Base-by-base conservation (phyloP, 345 rosid genomes). In the Boechera divaricarpa region DNA sequence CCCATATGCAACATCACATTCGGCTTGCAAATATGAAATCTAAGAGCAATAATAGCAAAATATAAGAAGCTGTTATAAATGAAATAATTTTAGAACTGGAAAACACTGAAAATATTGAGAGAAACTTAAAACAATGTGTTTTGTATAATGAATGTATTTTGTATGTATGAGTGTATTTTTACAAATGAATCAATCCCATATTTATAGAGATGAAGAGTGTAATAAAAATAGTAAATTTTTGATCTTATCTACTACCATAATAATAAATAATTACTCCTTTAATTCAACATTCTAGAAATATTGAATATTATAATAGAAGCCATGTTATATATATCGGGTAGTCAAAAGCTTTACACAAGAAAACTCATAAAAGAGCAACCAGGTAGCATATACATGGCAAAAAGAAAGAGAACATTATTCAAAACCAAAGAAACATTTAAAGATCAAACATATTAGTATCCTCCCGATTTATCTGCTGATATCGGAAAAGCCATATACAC, bases 401-500 rank as follows among this genome's bases (percentile, higher is more conserved):
- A 2, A 58, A 33, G 5, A 10, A 75, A 57, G 60, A 67, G 35
- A 41, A 55, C 32, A 75, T 10, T n/a, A 45, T 48, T 41, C 33
- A 67, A 36, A 75, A 45, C 11, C 33, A 54, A 73, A 66, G 4
- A 10, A 57, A 11, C 33, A 55, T 56, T 6, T 10, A 45, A 32
- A 33, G 13, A 45, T 7, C 28, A 65, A 45, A 45, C 52, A 2
- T 38, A 72, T 3, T 5, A 35, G 63, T 47, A n/a, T 0, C 67
- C 61, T 51, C 15, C 18, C 21, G 6, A 29, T 47, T 74, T 74
- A 65, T 67, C 59, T n/a, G 68, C 16, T 16, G 52, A 29, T 15
- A 61, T 35, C 10, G 51, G 51, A 5, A 74, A 51, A 64, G 28
- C 38, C 71, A 74, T 44, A 21, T 47, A 42, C 26, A 65, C 57